Evolutionary conservation across 345 rosid genomes (phyloP).

Genomic region (Euphorbia pulcherrima): DNA sequence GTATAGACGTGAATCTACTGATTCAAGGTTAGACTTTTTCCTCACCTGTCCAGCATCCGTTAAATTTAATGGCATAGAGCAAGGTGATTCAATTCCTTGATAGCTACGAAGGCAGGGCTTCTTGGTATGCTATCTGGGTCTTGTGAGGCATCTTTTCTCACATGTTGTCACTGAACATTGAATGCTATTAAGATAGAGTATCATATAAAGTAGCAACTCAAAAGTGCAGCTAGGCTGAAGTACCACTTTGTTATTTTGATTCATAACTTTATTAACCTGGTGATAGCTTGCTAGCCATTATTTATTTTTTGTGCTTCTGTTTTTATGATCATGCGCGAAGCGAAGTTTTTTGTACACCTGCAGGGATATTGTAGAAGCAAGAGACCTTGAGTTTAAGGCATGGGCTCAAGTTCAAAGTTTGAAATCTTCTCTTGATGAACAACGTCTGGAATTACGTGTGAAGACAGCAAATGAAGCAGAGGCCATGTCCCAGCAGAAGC

Average conservation of each 20-base stretch:
- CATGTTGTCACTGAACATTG: not conserved
- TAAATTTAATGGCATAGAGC: not conserved
- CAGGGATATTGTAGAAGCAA: constrained; percentile 73
- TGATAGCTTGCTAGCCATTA: not conserved
- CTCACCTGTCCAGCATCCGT: not conserved
- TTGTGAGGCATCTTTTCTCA: not conserved
- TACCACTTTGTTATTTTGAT: not conserved
- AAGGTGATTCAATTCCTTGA: not conserved
- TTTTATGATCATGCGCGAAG: not conserved
- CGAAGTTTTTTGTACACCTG: constrained; percentile 15
- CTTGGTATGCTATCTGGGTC: not conserved
- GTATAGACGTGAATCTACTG: constrained; percentile 75
- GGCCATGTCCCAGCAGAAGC: constrained; percentile 83
- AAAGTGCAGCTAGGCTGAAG: not conserved
- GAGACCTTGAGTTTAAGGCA: constrained; percentile 66
- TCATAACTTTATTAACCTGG: not conserved
- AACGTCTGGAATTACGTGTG: constrained; percentile 73
- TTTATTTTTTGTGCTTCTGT: constrained; percentile 5
- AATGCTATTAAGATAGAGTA: not conserved
- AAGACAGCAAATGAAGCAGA: constrained; percentile 97
- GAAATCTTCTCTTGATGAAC: constrained; percentile 84
- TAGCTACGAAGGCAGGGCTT: not conserved
- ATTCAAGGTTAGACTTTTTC: constrained; percentile 48
- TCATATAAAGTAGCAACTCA: not conserved
- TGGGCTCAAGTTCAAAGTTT: constrained; percentile 80